Conservation (phyloP, 768 basidiomycete genomes). For the Rhodotorula babjevae region DNA sequence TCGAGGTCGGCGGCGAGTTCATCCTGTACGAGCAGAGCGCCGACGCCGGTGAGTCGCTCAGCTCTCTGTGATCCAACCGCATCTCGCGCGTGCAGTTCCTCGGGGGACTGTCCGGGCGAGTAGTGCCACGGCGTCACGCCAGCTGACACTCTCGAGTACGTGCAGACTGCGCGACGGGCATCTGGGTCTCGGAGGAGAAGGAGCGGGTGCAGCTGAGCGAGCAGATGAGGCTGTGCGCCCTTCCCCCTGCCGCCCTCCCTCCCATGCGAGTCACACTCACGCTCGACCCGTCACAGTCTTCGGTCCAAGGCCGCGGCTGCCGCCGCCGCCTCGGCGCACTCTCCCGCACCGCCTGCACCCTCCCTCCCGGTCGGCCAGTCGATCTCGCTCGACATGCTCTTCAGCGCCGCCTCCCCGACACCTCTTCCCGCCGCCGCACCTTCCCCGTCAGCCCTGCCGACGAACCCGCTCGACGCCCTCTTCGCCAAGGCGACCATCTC, state of each 20-base stretch:
- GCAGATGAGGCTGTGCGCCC: constrained; percentile 37
- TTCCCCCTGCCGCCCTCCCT: not conserved
- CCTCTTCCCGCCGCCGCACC: not conserved
- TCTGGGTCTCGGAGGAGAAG: constrained; percentile 42
- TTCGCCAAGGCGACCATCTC: constrained; percentile 7
- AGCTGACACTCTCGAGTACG: too few relatives aligned
- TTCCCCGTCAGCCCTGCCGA: not conserved
- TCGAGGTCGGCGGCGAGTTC: constrained; percentile 36
- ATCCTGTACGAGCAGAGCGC: constrained; percentile 33
- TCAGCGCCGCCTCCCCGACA: constrained; percentile 10
- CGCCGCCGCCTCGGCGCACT: not conserved
- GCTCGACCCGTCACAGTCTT: not conserved
- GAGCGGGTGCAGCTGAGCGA: constrained; percentile 33
- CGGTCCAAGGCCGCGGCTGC: constrained; percentile 20
- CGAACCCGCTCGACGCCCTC: constrained; percentile 25
- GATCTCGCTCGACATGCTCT: constrained; percentile 41
- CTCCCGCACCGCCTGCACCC: not conserved
- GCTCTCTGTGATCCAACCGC: too few relatives aligned
- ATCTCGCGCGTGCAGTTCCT: not conserved
- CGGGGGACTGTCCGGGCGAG: too few relatives aligned
- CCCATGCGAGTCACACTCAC: not conserved
- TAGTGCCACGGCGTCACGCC: too few relatives aligned
- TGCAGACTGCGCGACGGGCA: constrained; percentile 39
- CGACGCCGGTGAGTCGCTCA: constrained; percentile 24
- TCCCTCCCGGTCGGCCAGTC: constrained; percentile 20